Evolutionary conservation across 371 early-diverging fungal species (phyloP).

Genomic region (Smittium mucronatum): DNA sequence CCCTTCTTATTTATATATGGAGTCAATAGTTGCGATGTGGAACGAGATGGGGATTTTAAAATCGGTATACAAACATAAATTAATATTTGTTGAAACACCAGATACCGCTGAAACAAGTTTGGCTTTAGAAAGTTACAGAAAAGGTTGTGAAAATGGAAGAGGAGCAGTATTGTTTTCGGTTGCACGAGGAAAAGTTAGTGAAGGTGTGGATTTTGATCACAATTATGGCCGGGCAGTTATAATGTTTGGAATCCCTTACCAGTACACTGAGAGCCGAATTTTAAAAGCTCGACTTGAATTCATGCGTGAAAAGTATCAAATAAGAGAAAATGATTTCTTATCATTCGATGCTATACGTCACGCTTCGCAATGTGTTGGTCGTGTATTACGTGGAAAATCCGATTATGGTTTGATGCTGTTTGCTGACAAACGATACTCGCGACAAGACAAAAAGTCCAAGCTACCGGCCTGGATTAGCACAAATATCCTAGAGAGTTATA

Average conservation of each 20-base stretch:
- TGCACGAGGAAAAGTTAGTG: conserved; percentile 99
- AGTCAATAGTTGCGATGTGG: conserved; percentile 97
- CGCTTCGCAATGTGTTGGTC: conserved; percentile 98
- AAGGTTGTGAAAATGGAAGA: conserved; percentile 97
- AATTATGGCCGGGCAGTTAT: conserved; percentile 97
- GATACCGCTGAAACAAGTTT: conserved; percentile 97
- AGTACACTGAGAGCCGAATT: conserved; percentile 95
- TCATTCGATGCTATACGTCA: conserved; percentile 99
- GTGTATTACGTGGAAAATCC: conserved; percentile 94
- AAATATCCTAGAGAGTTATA: conserved; percentile 78
- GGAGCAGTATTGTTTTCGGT: conserved; percentile 98
- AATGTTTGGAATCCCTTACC: conserved; percentile 99
- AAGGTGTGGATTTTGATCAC: conserved; percentile 99
- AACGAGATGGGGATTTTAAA: conserved; percentile 91
- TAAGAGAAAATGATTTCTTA: conserved; percentile 97
- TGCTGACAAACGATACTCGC: conserved; percentile 96
- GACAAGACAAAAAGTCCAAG: conserved; percentile 89
- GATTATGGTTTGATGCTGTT: conserved; percentile 99
- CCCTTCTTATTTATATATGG: conserved; percentile 98
- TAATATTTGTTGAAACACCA: conserved; percentile 98
- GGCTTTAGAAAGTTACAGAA: conserved; percentile 90
- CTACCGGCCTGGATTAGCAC: conserved; percentile 97
- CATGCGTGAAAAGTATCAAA: conserved; percentile 80
- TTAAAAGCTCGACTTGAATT: conserved; percentile 94
- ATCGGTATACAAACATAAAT: conserved; percentile 91